Evolutionary conservation across 208 protist species (phyloP).

Genomic region (Entamoeba invadens): DNA sequence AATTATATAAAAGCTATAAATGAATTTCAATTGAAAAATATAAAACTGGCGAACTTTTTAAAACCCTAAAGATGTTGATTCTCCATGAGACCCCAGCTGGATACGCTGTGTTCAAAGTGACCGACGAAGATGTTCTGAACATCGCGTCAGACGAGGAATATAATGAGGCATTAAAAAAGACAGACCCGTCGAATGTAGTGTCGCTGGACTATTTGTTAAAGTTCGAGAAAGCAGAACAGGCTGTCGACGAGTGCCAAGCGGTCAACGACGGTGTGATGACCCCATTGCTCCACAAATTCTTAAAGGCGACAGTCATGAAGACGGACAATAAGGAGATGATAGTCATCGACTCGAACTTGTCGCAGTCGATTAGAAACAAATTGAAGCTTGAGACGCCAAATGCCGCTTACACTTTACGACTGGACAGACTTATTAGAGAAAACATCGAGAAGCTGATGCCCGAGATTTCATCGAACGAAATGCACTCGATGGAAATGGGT

Average conservation of each 20-base stretch:
- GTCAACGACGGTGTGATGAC: neutral
- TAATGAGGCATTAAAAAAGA: neutral
- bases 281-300: neutral
- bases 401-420: neutral
- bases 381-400: neutral
- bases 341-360: neutral
- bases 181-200: neutral
- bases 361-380: neutral
- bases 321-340: neutral
- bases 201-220: neutral
- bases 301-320: neutral
- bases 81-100: neutral
- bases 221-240: neutral
- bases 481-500: conserved; percentile 66
- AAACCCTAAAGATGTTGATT: conserved; percentile 3
- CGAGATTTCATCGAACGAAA: neutral
- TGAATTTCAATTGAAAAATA: too few species aligned
- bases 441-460: neutral
- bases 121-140: neutral
- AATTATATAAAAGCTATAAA: too few species aligned
- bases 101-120: neutral
- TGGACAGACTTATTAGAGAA: neutral
- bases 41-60: too few species aligned
- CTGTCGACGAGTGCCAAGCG: neutral
- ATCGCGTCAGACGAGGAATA: neutral